Percentiles rank a stretch among this genome's conserved stretches.
phyloP scores from a whole-genome alignment of 2,329 filamentous ascomycete species.

The Alternaria postmessia region DNA sequence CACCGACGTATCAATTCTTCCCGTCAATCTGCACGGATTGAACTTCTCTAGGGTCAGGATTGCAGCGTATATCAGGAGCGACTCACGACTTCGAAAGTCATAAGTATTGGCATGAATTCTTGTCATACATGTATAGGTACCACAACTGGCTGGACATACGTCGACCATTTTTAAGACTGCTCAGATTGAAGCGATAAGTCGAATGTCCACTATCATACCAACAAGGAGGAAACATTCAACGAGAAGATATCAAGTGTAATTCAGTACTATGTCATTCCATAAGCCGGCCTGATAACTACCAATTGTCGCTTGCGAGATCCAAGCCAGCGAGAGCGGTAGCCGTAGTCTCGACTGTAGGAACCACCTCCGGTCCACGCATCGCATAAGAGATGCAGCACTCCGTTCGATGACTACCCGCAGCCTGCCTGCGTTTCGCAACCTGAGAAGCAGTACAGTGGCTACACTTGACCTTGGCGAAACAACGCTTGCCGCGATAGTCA shows the following conservation, averaged over 20 bases:
- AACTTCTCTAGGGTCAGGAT: too few species aligned
- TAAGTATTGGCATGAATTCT: neutral
- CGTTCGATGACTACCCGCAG: neutral
- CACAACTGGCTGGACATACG: neutral
- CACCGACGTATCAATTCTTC: neutral
- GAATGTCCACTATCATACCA: neutral
- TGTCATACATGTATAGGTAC: neutral
- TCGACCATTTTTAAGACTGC: neutral
- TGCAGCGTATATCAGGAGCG: neutral
- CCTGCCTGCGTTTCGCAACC: constrained; percentile 2
- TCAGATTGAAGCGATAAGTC: neutral
- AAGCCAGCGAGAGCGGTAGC: neutral
- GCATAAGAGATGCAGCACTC: constrained; percentile 10
- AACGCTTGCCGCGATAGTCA: neutral
- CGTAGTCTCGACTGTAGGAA: neutral
- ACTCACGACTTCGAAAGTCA: neutral
- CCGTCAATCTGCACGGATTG: neutral
- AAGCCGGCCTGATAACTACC: neutral
- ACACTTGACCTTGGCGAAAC: constrained; percentile 2
- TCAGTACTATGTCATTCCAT: neutral
- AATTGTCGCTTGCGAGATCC: neutral
- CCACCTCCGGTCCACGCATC: neutral
- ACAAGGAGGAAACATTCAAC: neutral
- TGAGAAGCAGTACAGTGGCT: neutral
- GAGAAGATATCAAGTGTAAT: neutral